Evolutionary conservation across 768 basidiomycete species (phyloP), one percentile per base, ranked within the genome.

Genomic region (Psilocybe azurescens): DNA sequence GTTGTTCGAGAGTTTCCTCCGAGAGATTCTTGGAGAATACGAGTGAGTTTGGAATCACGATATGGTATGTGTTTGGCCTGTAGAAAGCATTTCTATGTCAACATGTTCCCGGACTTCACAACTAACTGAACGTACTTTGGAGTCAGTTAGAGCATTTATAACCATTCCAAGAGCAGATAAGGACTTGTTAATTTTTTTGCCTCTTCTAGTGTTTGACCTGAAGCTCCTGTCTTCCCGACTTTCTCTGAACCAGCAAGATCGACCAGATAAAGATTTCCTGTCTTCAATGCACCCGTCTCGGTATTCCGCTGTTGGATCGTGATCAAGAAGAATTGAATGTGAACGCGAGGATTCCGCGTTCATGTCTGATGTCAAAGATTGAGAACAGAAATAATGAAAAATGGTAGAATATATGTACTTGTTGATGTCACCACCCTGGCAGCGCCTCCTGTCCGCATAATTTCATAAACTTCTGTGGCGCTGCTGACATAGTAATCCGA

Each of bases 131-230:
- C 20, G 20, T 65, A 92, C 97, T 86, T 99, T 99, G 63, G 89
- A 82, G 71, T 99, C 97, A 5, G 97, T 99, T 64, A 99, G 79
- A 3, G 97, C 95, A 69, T 99, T 99, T 73, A 99, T 99, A 71
- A 99, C 97, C 95, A 99, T 99, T 39, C 97, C 97, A 65, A 99
- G 85, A 10, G 97, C 97, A 16, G 95, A 97, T 29, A 99, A 79
- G 30, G 93, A 95, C 77, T 99, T 99, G 81, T 99, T 99, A 80
- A 99, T 99, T 84, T 99, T 99, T 99, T 99, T 13, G 97, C 97
- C 77, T 99, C 97, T 76, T 99, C 97, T 7, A 99, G 79, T 28
- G 97, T 99, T 75, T 99, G 98, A 1, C 97, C 97, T 2, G 96
- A 98, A 54, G 97, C 97, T 18, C 97, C 97, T 46, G 97, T 99